phyloP scores from a whole-genome alignment of 352 stramenopile genomes.

The Phytophthora sp. region DNA sequence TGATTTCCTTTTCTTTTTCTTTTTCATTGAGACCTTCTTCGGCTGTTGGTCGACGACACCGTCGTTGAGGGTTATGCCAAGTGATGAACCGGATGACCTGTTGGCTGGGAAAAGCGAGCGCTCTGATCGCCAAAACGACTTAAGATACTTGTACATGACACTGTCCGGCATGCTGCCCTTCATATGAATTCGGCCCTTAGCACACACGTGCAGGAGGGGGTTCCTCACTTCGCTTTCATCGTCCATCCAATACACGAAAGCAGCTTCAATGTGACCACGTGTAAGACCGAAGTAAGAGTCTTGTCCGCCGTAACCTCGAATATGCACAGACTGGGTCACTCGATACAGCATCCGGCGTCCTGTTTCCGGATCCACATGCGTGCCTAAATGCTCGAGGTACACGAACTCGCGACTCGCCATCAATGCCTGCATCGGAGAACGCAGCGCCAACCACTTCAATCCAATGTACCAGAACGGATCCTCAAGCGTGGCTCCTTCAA shows the following conservation, averaged over 20 bases:
- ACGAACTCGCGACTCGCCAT: constrained; percentile 73
- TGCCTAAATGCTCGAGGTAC: constrained; percentile 71
- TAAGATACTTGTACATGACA: constrained; percentile 66
- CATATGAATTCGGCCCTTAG: constrained; percentile 63
- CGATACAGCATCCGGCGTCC: constrained; percentile 69
- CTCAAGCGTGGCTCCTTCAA: constrained; percentile 63
- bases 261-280: constrained; percentile 61
- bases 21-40: constrained; percentile 30
- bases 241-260: constrained; percentile 80
- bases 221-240: constrained; percentile 36
- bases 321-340: constrained; percentile 65
- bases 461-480: constrained; percentile 83
- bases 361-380: constrained; percentile 49
- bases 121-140: constrained; percentile 58
- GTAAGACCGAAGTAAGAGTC: constrained; percentile 75
- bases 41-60: background rate
- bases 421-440: constrained; percentile 64
- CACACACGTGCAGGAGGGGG: constrained; percentile 59
- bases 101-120: constrained; percentile 39
- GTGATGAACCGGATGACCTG: constrained; percentile 30
- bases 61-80: constrained; percentile 19
- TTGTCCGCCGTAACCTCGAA: constrained; percentile 63
- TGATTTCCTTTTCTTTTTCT: constrained; percentile 30
- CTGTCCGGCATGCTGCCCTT: constrained; percentile 66
- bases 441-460: constrained; percentile 77